phyloP scores from a whole-genome alignment of 306 rosid species.

The Rosa multiflora region DNA sequence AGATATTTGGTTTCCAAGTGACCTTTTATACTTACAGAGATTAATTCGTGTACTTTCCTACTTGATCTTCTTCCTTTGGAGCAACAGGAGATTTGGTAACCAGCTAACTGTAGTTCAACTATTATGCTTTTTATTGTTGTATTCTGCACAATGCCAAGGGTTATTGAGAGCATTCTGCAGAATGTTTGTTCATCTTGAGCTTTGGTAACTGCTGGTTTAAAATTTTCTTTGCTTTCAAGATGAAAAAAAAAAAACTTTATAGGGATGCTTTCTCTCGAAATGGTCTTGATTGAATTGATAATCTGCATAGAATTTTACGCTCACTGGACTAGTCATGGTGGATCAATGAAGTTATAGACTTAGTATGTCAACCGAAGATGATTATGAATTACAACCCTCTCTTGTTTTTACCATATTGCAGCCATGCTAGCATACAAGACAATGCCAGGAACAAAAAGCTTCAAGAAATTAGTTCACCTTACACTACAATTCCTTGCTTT shows the following conservation, averaged over 20 bases:
- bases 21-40: background rate
- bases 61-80: background rate
- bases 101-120: background rate
- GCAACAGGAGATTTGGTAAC: background rate
- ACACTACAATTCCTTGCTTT: constrained; percentile 64
- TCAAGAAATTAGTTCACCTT: constrained; percentile 72
- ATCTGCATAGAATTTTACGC: background rate
- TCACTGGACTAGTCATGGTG: background rate
- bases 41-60: background rate
- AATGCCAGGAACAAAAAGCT: constrained; percentile 76
- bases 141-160: background rate
- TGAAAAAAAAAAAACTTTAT: background rate
- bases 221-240: background rate
- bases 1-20: background rate
- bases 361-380: background rate
- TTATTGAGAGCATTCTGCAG: background rate
- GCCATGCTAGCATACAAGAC: constrained; percentile 96
- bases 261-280: background rate
- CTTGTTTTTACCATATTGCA: constrained; percentile 23
- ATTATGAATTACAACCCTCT: constrained; percentile 14
- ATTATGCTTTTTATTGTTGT: background rate
- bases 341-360: background rate
- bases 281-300: background rate
- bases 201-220: background rate
- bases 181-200: constrained; percentile 1